Base-by-base conservation (phyloP, 1,284 basidiomycete species). In the Cryptococcus maquisensis region DNA sequence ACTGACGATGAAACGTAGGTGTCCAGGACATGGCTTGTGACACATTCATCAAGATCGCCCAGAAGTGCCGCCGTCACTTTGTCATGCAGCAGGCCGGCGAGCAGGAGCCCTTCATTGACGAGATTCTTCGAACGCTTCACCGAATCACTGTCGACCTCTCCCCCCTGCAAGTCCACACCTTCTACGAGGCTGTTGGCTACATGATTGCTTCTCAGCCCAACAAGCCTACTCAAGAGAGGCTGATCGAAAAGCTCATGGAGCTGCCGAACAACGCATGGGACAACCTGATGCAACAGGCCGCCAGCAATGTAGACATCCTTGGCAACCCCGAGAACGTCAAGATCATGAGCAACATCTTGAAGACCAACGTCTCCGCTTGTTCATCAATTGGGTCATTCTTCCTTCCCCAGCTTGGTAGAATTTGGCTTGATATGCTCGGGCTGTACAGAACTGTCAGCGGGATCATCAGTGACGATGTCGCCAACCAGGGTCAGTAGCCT, bases 11-110 rank as follows among this genome's bases (percentile, higher is more conserved):
- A 28, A 32, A 37, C 47, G n/a, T 59, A 89, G 88, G 90, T 81
- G 96, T 99, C 12, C 96, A 99, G 77, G 96, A 99, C 77, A 99
- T 99, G 96, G 96, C 96, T 47, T 99, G 96, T 76, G 96, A 99
- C 76, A 99, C 96, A 0, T 99, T 98, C 78, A 98, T 98, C 81
- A 99, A 98, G 79, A 99, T 99, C 67, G 93, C 96, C 20, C 95
- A 98, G 75, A 98, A 98, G 78, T 98, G 96, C 74, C 84, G 94
- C 46, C 83, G 95, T 52, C 96, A 98, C 77, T 99, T 99, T 68
- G 93, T 98, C 57, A 95, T 98, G 86, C 92, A 96, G 73, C 96
- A 99, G 77, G 88, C 91, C 2, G 93, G 93, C 60, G 96, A 99
- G 77, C 85, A 86, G 58, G 96, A 98, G 72, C 96, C 96, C 1